Evolutionary conservation across 2,329 filamentous ascomycete species (phyloP).

Genomic region (Neoarthrinium moseri): DNA sequence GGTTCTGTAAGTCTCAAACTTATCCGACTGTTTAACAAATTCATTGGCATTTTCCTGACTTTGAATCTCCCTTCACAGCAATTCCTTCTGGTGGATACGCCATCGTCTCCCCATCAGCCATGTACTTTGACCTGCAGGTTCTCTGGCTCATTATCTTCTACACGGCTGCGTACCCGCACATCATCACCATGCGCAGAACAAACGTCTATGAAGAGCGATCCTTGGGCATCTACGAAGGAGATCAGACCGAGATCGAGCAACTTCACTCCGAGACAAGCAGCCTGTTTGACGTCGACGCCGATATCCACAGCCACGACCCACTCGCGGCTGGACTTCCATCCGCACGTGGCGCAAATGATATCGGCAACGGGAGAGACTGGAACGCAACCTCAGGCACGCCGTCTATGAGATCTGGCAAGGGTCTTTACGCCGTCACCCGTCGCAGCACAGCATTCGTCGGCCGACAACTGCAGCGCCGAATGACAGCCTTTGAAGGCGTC

Average conservation of each 20-base stretch:
- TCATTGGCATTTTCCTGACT: background rate
- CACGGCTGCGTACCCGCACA: conserved; percentile 48
- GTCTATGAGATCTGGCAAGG: conserved; percentile 2
- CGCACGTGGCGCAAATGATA: background rate
- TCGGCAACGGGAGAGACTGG: background rate
- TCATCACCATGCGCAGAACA: conserved; percentile 53
- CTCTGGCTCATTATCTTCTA: conserved; percentile 51
- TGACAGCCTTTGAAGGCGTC: conserved; percentile 21
- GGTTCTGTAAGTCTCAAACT: background rate
- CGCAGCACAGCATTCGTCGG: conserved; percentile 9
- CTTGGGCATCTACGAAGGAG: conserved; percentile 44
- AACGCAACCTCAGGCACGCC: conserved; percentile 4
- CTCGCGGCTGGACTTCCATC: background rate
- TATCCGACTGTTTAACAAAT: background rate
- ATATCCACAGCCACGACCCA: background rate
- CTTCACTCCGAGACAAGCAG: conserved; percentile 5
- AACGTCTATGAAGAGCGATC: conserved; percentile 60
- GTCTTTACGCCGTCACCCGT: conserved; percentile 3
- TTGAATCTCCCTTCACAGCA: conserved; percentile 31
- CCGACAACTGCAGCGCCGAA: conserved; percentile 15
- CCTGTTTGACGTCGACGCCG: background rate
- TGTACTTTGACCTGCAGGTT: conserved; percentile 47
- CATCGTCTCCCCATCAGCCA: conserved; percentile 57
- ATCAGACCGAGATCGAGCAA: conserved; percentile 17
- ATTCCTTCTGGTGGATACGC: conserved; percentile 67